Evolutionary conservation across 1,284 basidiomycete species (phyloP), one percentile per base, ranked within the genome.

Genomic region (Pterulicium gracile): DNA sequence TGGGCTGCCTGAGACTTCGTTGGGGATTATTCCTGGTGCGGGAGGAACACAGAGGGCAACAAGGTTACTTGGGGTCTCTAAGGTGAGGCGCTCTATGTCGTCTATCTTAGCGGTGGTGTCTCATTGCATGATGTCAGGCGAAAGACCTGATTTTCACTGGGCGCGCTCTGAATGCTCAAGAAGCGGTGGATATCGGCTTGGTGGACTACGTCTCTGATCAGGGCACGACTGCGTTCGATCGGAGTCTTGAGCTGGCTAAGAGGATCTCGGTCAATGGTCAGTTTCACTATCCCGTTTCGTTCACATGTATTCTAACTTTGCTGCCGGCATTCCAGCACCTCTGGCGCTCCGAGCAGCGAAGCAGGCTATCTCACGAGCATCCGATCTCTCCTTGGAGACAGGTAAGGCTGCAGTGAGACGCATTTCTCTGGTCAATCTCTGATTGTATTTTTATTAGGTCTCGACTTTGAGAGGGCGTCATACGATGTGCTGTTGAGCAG

Each of bases 11-110:
- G 90, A 94, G 63, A 83, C 81, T 2, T 76, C 81, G 46, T 72
- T 95, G 17, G 93, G 91, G 3, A 96, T 97, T 53, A 96, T 97
- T 48, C 93, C 93, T 12, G 93, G 93, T 43, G 92, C 90, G n/a
- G 91, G 92, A 2, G 92, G 92, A 1, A 97, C 93, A 1, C 91
- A 94, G 57, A 75, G 94, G 24, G 74, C 88, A 15, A 81, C 89
- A 1, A 78, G 89, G 39, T 64, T 96, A 17, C 65, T 97, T 7
- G 93, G 94, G 1, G 62, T 81, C 27, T 32, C 27, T n/a, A 32
- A 32, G 27, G 27, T n/a, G n/a, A n/a, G n/a, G n/a, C n/a, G n/a
- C n/a, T n/a, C n/a, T n/a, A n/a, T n/a, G n/a, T n/a, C n/a, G n/a
- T n/a, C n/a, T n/a, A n/a, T n/a, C n/a, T 32, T 10, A 32, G n/a